A percentile compares a stretch with the other conserved stretches of the same genome.
phyloP scores from a whole-genome alignment of 805 yeast species.

The Candida xyloterini region DNA sequence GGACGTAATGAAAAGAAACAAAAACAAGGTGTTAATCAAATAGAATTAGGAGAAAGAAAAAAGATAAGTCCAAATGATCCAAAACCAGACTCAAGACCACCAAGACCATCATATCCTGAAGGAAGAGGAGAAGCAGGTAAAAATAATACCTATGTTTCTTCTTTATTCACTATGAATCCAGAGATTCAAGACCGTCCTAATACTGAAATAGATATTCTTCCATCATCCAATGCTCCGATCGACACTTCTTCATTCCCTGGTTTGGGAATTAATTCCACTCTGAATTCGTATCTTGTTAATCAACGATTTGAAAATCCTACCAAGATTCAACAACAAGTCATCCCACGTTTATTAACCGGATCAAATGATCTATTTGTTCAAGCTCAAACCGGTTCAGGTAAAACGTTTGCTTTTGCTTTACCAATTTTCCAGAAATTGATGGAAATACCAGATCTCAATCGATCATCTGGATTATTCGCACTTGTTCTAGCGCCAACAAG shows the following conservation, averaged over 20 bases:
- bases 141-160: constrained; percentile 72
- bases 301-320: constrained; percentile 68
- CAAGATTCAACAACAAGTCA: constrained; percentile 75
- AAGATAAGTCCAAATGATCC: background rate
- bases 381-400: constrained; percentile 99
- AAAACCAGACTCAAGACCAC: background rate
- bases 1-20: constrained; percentile 22
- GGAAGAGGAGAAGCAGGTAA: constrained; percentile 55
- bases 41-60: constrained; percentile 7
- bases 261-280: constrained; percentile 57
- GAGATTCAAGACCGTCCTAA: constrained; percentile 42
- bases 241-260: constrained; percentile 70
- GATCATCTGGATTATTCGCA: constrained; percentile 86
- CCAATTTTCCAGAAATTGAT: constrained; percentile 79
- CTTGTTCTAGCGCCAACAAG: constrained; percentile 90
- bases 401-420: constrained; percentile 80
- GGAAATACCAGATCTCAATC: constrained; percentile 45
- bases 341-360: constrained; percentile 55
- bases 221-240: constrained; percentile 86
- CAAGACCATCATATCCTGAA: constrained; percentile 36
- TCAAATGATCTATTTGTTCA: constrained; percentile 76
- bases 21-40: constrained; percentile 17
- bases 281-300: constrained; percentile 54
- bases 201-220: constrained; percentile 27
- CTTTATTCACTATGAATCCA: constrained; percentile 73